Evolutionary conservation across 768 basidiomycete genomes (phyloP).

Genomic region (Goffeauzyma gilvescens): DNA sequence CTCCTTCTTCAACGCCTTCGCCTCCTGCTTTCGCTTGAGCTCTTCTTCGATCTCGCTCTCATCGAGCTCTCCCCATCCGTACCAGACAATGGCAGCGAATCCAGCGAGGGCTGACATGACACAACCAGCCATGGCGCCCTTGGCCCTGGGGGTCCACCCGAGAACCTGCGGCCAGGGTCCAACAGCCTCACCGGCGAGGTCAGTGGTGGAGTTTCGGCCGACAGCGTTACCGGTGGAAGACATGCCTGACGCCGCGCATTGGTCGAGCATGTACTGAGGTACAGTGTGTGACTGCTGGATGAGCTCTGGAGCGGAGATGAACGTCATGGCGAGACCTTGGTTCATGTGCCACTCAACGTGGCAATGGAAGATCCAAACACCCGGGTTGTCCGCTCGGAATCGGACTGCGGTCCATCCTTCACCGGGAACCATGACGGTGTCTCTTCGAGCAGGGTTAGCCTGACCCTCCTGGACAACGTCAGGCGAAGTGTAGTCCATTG

Average conservation of each 20-base stretch:
- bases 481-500: constrained; percentile 45
- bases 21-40: constrained; percentile 40
- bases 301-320: constrained; percentile 61
- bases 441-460: constrained; percentile 74
- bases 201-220: constrained; percentile 46
- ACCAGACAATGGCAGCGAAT: constrained; percentile 69
- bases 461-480: constrained; percentile 62
- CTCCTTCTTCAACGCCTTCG: too few species aligned
- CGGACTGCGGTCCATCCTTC: constrained; percentile 53
- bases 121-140: constrained; percentile 39
- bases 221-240: constrained; percentile 69
- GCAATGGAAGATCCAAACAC: constrained; percentile 45
- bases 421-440: constrained; percentile 62
- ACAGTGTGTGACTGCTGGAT: constrained; percentile 41
- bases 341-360: constrained; percentile 37
- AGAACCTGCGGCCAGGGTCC: constrained; percentile 5
- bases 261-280: constrained; percentile 47
- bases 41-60: constrained; percentile 69
- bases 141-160: constrained; percentile 33
- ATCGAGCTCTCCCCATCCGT: constrained; percentile 55
- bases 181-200: constrained; percentile 41
- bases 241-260: constrained; percentile 48
- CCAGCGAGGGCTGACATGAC: constrained; percentile 68
- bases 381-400: constrained; percentile 77
- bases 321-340: constrained; percentile 57